Conservation (phyloP, 2,329 filamentous ascomycete genomes). For the Emericellopsis cladophorae region DNA sequence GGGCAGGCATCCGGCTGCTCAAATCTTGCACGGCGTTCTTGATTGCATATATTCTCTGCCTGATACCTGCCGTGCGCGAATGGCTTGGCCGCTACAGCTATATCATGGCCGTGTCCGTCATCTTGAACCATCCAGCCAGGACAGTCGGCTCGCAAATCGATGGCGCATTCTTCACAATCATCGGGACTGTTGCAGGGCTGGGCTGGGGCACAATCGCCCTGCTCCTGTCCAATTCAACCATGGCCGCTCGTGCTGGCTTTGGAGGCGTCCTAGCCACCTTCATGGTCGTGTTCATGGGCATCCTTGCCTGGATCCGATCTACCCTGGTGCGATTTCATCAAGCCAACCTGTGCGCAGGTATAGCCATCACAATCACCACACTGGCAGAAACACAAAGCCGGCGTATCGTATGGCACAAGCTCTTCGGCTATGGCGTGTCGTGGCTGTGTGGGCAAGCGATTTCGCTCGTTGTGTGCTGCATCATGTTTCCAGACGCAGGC, state of each 20-base stretch:
- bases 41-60: slow-evolving; percentile 40
- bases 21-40: slow-evolving; percentile 46
- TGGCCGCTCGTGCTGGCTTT: slow-evolving; percentile 30
- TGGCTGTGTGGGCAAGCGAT: slow-evolving; percentile 44
- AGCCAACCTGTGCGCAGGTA: slow-evolving; percentile 38
- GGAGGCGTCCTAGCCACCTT: slow-evolving; percentile 44
- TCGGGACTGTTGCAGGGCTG: slow-evolving; percentile 39
- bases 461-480: slow-evolving; percentile 31
- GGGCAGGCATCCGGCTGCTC: slow-evolving; percentile 34
- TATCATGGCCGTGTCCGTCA: slow-evolving; percentile 41
- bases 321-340: slow-evolving; percentile 45
- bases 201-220: slow-evolving; percentile 42
- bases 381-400: slow-evolving; percentile 32
- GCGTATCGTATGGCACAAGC: slow-evolving; percentile 32
- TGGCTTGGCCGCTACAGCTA: slow-evolving; percentile 42
- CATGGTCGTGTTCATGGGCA: slow-evolving; percentile 37
- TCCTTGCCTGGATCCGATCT: slow-evolving; percentile 38
- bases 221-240: slow-evolving; percentile 37
- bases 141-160: slow-evolving; percentile 45
- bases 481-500: slow-evolving; percentile 42
- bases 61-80: slow-evolving; percentile 31
- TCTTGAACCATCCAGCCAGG: slow-evolving; percentile 44
- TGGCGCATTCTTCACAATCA: slow-evolving; percentile 36
- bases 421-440: slow-evolving; percentile 39
- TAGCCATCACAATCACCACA: slow-evolving; percentile 40